Conservation (phyloP, 306 rosid species). For the Trifolium repens region DNA sequence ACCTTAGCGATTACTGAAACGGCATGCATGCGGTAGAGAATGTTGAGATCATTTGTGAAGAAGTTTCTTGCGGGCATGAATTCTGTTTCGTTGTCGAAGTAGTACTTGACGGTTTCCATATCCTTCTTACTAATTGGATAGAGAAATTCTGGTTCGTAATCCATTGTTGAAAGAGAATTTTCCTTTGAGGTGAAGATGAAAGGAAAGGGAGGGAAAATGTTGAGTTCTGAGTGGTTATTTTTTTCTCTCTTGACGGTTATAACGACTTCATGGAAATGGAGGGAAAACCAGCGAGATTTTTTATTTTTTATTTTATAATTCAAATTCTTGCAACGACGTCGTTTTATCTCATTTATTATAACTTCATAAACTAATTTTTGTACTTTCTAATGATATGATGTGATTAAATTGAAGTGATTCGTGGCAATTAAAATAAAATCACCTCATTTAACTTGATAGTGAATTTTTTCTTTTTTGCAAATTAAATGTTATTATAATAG, state of each 20-base stretch:
- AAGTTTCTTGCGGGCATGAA: background rate
- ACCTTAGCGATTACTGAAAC: conserved; percentile 17
- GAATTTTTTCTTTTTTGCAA: too few species aligned
- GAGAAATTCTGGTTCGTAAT: background rate
- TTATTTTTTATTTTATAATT: background rate
- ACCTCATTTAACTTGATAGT: too few species aligned
- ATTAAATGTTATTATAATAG: too few species aligned
- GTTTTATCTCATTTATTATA: background rate
- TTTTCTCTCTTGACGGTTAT: conserved; percentile 12
- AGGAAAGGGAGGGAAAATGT: background rate
- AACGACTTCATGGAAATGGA: background rate
- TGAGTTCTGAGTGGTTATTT: background rate
- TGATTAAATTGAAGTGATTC: too few species aligned
- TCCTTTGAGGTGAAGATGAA: background rate
- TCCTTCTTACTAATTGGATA: background rate
- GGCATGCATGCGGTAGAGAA: background rate
- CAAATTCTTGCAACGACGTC: background rate
- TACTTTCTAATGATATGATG: too few species aligned
- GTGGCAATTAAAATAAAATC: too few species aligned
- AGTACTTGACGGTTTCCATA: background rate
- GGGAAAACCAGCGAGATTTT: conserved; percentile 3
- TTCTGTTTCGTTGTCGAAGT: background rate
- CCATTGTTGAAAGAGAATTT: background rate
- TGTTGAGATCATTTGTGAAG: background rate
- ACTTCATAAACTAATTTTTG: too few species aligned